Conservation (phyloP, 2,329 filamentous ascomycete genomes). For the Neocucurbitaria cava region DNA sequence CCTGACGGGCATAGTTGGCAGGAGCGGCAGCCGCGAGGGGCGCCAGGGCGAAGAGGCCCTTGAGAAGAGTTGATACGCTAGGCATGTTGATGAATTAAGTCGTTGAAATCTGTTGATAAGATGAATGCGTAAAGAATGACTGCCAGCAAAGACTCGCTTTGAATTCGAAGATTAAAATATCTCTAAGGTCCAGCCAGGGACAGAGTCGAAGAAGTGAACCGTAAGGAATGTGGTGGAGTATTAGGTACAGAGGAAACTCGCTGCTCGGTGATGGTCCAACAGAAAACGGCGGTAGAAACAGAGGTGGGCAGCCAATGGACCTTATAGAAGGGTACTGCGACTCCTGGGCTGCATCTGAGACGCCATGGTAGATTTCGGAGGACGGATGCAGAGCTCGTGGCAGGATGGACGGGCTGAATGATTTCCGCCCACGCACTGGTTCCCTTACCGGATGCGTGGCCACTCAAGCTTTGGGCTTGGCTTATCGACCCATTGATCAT, state of each 20-base stretch:
- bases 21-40: conserved; percentile 44
- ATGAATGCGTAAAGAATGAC: conserved; percentile 31
- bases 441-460: conserved; percentile 37
- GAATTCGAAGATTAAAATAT: conserved; percentile 46
- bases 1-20: conserved; percentile 36
- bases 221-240: conserved; percentile 46
- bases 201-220: conserved; percentile 42
- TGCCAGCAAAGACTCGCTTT: conserved; percentile 50
- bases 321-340: conserved; percentile 44
- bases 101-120: conserved; percentile 27
- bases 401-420: conserved; percentile 36
- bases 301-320: conserved; percentile 46
- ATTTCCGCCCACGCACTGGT: conserved; percentile 43
- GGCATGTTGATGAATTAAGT: conserved; percentile 48
- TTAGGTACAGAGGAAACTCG: conserved; percentile 46
- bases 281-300: conserved; percentile 48
- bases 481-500: conserved; percentile 36
- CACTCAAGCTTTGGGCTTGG: conserved; percentile 44
- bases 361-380: conserved; percentile 45
- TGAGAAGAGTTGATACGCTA: conserved; percentile 45
- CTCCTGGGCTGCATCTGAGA: conserved; percentile 47
- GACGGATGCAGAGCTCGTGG: conserved; percentile 44
- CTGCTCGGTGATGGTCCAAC: conserved; percentile 45
- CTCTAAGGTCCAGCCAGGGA: conserved; percentile 51
- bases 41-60: conserved; percentile 45